These are phyloP conservation scores for Tetrahymena thermophila DNA, from an alignment of 73 alveolate species.

Conservation along the genomic window DNA sequence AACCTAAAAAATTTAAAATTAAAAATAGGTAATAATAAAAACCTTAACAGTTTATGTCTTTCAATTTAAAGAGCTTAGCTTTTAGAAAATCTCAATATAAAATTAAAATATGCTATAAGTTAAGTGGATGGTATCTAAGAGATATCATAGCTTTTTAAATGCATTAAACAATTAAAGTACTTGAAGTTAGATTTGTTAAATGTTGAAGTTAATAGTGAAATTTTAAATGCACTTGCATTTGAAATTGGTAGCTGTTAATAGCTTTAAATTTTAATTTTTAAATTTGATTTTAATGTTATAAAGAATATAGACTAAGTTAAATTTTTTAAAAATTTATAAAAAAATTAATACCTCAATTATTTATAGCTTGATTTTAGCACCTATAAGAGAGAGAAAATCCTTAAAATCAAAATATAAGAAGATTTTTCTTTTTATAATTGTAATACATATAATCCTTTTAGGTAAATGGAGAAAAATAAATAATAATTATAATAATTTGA, in stretches of 20 bases:
- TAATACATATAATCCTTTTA: too few relatives aligned
- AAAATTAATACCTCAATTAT: not conserved
- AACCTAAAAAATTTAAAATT: too few relatives aligned
- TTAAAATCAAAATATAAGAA: too few relatives aligned
- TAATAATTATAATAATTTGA: too few relatives aligned
- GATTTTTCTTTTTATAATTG: not conserved
- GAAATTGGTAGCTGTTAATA: not conserved
- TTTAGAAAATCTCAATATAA: not conserved
- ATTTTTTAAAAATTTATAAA: not conserved
- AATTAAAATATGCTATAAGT: not conserved
- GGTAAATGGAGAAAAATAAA: too few relatives aligned
- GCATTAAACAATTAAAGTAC: not conserved
- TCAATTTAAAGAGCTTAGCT: too few relatives aligned
- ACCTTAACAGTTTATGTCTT: not conserved
- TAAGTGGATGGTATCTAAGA: not conserved
- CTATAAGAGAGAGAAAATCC: not conserved
- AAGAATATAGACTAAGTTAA: not conserved
- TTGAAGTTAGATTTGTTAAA: not conserved
- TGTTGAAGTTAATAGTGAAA: not conserved
- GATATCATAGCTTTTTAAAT: not conserved
- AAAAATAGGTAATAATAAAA: too few relatives aligned
- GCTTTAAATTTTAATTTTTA: not conserved
- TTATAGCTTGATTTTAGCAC: too few relatives aligned
- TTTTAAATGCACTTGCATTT: not conserved
- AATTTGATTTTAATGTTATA: not conserved